These are phyloP conservation scores for Oenanthe javanica DNA, from an alignment of 140 eudicot species.

Conservation along the genomic window DNA sequence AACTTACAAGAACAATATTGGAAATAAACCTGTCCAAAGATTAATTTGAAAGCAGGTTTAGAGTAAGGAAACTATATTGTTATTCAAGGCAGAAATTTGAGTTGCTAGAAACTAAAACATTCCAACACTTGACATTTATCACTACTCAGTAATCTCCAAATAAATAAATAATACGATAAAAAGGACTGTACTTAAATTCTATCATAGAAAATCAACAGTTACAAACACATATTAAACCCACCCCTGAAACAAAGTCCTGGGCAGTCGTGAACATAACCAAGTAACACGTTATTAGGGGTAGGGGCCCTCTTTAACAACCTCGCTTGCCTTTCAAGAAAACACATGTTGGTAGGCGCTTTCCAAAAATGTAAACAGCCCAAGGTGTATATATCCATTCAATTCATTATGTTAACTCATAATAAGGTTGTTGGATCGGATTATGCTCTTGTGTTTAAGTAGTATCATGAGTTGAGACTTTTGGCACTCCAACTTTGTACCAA, in stretches of 20 bases:
- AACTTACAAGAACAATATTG: background rate
- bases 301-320: background rate
- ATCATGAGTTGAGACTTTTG: constrained; percentile 87
- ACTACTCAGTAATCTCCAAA: background rate
- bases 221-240: background rate
- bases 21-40: background rate
- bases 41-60: background rate
- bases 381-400: background rate
- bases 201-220: background rate
- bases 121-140: background rate
- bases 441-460: constrained; percentile 55
- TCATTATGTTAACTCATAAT: constrained; percentile 41
- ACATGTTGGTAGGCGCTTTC: background rate
- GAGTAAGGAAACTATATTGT: background rate
- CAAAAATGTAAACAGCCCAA: background rate
- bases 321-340: background rate
- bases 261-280: background rate
- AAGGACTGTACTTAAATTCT: background rate
- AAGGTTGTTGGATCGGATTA: constrained; percentile 41
- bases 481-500: constrained; percentile 74
- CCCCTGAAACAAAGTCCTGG: background rate
- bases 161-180: background rate
- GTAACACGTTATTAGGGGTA: background rate
- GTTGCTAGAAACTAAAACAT: background rate
- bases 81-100: background rate